Evolutionary conservation across 257 asterid species (phyloP).

Genomic region (Rhazya stricta): DNA sequence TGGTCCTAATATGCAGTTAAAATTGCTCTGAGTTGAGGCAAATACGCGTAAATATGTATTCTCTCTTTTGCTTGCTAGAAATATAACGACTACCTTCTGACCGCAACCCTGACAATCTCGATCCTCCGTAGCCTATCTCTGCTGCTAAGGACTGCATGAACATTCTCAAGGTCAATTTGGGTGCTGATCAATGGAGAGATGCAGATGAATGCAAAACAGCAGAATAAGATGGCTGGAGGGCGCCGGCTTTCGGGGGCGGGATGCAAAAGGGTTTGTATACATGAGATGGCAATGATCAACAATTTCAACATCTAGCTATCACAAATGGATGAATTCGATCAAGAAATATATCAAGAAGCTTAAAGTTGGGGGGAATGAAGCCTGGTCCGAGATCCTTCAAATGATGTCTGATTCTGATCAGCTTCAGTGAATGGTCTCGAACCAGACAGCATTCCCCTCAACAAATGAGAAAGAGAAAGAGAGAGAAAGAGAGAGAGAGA

Average conservation of each 20-base stretch:
- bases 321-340: background rate
- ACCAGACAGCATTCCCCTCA: constrained; percentile 50
- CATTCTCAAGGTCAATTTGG: background rate
- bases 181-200: too few relatives aligned
- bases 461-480: constrained; percentile 16
- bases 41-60: background rate
- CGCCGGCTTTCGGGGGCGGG: background rate
- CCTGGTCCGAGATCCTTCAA: constrained; percentile 87
- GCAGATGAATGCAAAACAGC: background rate
- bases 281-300: background rate
- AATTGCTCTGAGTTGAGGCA: background rate
- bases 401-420: background rate
- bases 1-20: background rate
- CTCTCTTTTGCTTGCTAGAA: background rate
- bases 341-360: background rate
- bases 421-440: constrained; percentile 35
- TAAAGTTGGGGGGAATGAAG: constrained; percentile 38
- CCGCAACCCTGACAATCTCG: background rate
- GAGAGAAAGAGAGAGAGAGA: constrained; percentile 12
- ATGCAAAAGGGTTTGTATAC: background rate
- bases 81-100: too few relatives aligned
- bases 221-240: background rate
- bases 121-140: background rate
- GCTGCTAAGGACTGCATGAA: background rate
- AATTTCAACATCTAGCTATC: background rate